Percentiles rank a stretch among this genome's conserved stretches.
Evolutionary conservation across 345 rosid genomes (phyloP).

Genomic region (Moricandia arvensis): DNA sequence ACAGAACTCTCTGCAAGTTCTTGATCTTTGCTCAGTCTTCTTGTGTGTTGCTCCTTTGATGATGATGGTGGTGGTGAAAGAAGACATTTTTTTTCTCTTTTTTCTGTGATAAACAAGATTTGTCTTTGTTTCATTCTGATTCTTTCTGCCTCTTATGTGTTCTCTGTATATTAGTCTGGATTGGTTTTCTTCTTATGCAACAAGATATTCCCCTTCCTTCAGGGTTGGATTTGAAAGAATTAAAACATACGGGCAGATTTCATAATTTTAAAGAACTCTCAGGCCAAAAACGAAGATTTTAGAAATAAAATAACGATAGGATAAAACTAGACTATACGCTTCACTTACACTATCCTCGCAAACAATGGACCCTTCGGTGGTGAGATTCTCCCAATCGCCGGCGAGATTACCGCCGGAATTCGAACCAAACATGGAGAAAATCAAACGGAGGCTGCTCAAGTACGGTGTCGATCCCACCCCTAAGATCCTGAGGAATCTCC

Average conservation of each 20-base stretch:
- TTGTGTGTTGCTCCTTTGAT: constrained; percentile 28
- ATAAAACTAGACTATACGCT: not conserved
- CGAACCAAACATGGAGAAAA: constrained; percentile 60
- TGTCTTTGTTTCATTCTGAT: not conserved
- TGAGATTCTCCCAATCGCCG: constrained; percentile 34
- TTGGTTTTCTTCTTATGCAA: constrained; percentile 20
- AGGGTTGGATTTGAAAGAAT: not conserved
- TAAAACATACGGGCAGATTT: not conserved
- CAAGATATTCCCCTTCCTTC: constrained; percentile 4
- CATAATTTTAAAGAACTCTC: not conserved
- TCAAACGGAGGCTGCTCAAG: constrained; percentile 52
- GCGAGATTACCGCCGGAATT: constrained; percentile 34
- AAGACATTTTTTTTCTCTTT: constrained; percentile 6
- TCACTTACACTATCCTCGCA: constrained; percentile 3
- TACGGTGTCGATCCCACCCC: constrained; percentile 69
- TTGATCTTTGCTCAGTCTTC: constrained; percentile 23
- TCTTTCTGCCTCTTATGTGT: constrained; percentile 19
- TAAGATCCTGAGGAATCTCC: constrained; percentile 64
- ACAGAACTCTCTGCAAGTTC: constrained; percentile 12
- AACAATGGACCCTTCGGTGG: constrained; percentile 58
- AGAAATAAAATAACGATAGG: not conserved
- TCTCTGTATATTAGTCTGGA: constrained; percentile 41
- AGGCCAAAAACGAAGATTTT: not conserved
- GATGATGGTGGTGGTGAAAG: constrained; percentile 27
- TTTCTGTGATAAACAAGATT: constrained; percentile 23